These are phyloP conservation scores for Aulographum hederae DNA, from an alignment of 2,329 filamentous ascomycete genomes.

Conservation along the genomic window DNA sequence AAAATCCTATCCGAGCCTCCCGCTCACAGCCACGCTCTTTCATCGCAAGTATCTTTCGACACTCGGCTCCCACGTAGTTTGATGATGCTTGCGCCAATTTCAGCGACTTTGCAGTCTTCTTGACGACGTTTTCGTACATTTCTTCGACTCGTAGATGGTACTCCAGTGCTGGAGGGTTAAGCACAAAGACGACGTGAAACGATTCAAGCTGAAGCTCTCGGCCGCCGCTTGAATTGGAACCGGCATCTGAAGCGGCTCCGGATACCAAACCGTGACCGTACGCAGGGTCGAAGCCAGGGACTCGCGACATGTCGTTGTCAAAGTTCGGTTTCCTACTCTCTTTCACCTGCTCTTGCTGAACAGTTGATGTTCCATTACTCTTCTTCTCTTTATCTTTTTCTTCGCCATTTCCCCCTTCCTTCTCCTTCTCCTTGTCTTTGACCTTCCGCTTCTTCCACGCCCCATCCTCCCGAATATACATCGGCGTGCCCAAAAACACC, in stretches of 20 bases:
- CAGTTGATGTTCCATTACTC: not conserved
- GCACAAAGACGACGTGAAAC: conserved; percentile 93
- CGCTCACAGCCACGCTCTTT: conserved; percentile 69
- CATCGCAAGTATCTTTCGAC: conserved; percentile 60
- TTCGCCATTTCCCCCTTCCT: conserved; percentile 3
- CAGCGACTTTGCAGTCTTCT: conserved; percentile 80
- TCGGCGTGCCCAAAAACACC: conserved; percentile 21
- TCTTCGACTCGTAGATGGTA: conserved; percentile 54
- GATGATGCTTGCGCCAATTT: conserved; percentile 83
- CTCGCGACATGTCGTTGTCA: not conserved
- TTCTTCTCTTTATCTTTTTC: not conserved
- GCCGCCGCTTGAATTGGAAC: conserved; percentile 18
- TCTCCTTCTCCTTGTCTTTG: conserved; percentile 11
- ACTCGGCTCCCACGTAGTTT: conserved; percentile 84
- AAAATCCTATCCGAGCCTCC: conserved; percentile 38
- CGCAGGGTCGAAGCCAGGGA: conserved; percentile 18
- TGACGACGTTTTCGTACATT: conserved; percentile 76
- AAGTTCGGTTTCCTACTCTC: not conserved
- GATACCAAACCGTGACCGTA: conserved; percentile 19
- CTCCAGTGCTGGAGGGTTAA: conserved; percentile 64
- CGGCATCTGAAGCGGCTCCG: conserved; percentile 16
- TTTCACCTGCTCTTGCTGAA: not conserved
- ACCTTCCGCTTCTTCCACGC: conserved; percentile 19
- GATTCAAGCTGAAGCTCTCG: conserved; percentile 68
- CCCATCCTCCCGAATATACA: conserved; percentile 22